Conservation (phyloP, 139 green algal genomes). For the Zygnema circumcarinatum region DNA sequence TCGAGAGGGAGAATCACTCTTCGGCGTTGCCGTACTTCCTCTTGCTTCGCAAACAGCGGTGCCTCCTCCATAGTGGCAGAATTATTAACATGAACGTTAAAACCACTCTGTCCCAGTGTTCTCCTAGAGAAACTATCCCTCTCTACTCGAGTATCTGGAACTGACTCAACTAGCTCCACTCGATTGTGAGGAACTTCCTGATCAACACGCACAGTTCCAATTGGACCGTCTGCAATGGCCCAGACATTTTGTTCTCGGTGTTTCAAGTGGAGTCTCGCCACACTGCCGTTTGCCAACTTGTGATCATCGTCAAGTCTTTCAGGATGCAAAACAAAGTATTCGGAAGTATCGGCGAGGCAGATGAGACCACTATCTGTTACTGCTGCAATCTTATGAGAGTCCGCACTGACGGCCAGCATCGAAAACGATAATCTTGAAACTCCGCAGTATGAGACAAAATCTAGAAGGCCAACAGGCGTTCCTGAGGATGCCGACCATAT, state of each 20-base stretch:
- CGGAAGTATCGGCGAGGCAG: neutral
- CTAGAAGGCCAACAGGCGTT: neutral
- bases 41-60: neutral
- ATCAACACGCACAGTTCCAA: neutral
- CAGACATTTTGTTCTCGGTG: neutral
- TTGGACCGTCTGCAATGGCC: neutral
- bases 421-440: neutral
- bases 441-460: neutral
- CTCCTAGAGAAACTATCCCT: too few species aligned
- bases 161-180: neutral
- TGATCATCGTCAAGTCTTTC: neutral
- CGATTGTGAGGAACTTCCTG: neutral
- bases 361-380: neutral
- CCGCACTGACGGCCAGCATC: neutral
- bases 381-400: neutral
- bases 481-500: neutral
- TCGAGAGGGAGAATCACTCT: neutral
- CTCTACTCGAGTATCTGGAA: too few species aligned
- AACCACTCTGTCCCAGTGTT: neutral
- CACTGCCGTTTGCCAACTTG: neutral
- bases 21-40: neutral
- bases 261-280: neutral
- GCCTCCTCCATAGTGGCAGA: neutral
- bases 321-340: neutral
- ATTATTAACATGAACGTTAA: neutral